These are phyloP conservation scores for Tulasnella calospora DNA, from an alignment of 768 basidiomycete species.

Conservation along the genomic window DNA sequence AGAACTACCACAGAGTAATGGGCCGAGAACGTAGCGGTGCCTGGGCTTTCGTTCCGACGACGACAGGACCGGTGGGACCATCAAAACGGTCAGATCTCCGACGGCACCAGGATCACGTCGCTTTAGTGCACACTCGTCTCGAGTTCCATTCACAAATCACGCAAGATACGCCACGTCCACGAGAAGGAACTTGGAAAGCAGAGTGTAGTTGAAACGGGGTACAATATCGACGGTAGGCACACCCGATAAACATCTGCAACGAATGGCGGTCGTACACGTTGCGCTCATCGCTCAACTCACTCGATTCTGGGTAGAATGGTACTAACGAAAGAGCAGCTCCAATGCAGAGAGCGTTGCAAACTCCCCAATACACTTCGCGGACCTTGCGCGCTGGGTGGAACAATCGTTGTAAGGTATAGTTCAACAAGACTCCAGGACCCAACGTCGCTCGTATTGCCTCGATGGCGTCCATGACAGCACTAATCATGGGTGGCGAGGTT, in stretches of 20 bases:
- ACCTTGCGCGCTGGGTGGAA: slow-evolving; percentile 95
- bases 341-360: slow-evolving; percentile 92
- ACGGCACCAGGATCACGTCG: background rate
- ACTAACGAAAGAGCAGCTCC: slow-evolving; percentile 88
- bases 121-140: background rate
- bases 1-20: too few species aligned
- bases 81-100: too few species aligned
- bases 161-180: too few species aligned
- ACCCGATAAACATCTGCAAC: slow-evolving; percentile 72
- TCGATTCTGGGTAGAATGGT: slow-evolving; percentile 88
- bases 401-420: slow-evolving; percentile 88
- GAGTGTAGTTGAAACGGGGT: background rate
- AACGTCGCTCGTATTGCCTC: slow-evolving; percentile 96
- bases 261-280: slow-evolving; percentile 84
- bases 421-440: slow-evolving; percentile 86
- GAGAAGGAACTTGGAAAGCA: background rate
- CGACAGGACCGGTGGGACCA: too few species aligned
- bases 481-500: slow-evolving; percentile 96
- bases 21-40: too few species aligned
- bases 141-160: background rate
- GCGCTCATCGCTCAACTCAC: slow-evolving; percentile 85
- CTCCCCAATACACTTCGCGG: slow-evolving; percentile 74
- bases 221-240: background rate
- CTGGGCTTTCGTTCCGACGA: too few species aligned
- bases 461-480: slow-evolving; percentile 95